Evolutionary conservation across 352 stramenopile genomes (phyloP).

Genomic region (Pythium guiyangense): DNA sequence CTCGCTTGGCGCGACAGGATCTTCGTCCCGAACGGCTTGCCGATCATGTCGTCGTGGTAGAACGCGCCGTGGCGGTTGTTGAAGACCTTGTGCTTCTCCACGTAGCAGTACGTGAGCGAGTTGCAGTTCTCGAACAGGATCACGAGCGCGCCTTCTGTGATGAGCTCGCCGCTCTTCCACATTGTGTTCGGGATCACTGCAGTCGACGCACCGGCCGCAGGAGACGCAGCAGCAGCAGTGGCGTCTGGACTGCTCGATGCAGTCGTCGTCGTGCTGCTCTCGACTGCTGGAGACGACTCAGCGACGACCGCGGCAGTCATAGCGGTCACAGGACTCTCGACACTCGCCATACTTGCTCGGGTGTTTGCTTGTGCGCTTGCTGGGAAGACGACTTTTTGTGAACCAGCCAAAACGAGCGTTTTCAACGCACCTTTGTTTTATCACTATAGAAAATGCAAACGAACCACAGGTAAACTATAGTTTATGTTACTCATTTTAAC

Average conservation of each 20-base stretch:
- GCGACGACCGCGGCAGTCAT: too few relatives aligned
- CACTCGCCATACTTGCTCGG: background rate
- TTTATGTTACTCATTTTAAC: too few relatives aligned
- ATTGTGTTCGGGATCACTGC: conserved; percentile 54
- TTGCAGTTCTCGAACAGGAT: conserved; percentile 97
- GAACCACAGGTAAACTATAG: too few relatives aligned
- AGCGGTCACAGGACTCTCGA: background rate
- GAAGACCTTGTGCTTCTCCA: conserved; percentile 89
- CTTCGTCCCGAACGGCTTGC: conserved; percentile 80
- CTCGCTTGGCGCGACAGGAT: conserved; percentile 66
- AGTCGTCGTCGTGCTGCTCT: too few relatives aligned
- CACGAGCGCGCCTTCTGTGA: conserved; percentile 89
- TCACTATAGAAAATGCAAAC: too few relatives aligned
- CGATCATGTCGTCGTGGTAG: conserved; percentile 96
- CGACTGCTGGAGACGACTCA: too few relatives aligned
- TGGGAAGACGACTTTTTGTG: too few relatives aligned
- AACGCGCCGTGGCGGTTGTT: conserved; percentile 96
- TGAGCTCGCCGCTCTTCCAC: conserved; percentile 51
- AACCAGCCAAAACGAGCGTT: too few relatives aligned
- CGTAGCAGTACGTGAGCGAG: conserved; percentile 94
- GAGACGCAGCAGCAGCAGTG: background rate
- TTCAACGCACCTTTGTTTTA: too few relatives aligned
- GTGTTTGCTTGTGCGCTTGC: too few relatives aligned
- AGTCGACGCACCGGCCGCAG: background rate
- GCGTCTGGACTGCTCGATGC: too few relatives aligned